Evolutionary conservation across 2,329 filamentous ascomycete genomes (phyloP).

Genomic region (Lasiodiplodia hormozganensis): DNA sequence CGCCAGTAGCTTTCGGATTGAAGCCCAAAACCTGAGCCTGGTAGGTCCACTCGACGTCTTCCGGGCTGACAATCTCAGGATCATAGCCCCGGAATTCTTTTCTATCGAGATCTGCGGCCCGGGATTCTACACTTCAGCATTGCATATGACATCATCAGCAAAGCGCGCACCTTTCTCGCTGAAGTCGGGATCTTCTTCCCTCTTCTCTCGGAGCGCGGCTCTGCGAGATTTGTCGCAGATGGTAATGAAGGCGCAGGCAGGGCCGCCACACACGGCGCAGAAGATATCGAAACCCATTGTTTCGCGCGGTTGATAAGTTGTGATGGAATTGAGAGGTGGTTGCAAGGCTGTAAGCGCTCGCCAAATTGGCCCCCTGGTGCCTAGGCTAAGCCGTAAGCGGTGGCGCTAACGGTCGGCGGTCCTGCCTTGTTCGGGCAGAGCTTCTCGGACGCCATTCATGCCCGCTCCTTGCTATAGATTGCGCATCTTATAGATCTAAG

Average conservation of each 20-base stretch:
- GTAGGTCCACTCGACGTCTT: conserved; percentile 33
- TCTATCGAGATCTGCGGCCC: conserved; percentile 1
- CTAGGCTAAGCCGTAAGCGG: not conserved
- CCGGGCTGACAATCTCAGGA: conserved; percentile 28
- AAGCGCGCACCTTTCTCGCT: too few relatives aligned
- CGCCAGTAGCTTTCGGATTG: conserved; percentile 29
- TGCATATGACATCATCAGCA: not conserved
- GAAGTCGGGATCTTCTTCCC: not conserved
- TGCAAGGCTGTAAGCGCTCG: not conserved
- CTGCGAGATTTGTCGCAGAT: not conserved
- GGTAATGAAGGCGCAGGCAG: not conserved
- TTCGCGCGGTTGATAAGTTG: not conserved
- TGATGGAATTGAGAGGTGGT: not conserved
- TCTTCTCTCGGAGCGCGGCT: not conserved
- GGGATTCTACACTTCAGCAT: not conserved
- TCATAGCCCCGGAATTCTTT: conserved; percentile 32
- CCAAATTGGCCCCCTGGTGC: not conserved
- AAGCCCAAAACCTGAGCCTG: conserved; percentile 32
- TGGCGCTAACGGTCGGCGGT: not conserved
- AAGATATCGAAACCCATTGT: not conserved
- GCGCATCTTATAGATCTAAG: not conserved
- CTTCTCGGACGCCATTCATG: not conserved
- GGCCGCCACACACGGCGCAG: conserved; percentile 13
- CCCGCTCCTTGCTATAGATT: not conserved
- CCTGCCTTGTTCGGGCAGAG: not conserved